A percentile compares a stretch with the other conserved stretches of the same genome.
Conservation (phyloP, 176 grass and related monocot genomes). For the Carex myosuroides region DNA sequence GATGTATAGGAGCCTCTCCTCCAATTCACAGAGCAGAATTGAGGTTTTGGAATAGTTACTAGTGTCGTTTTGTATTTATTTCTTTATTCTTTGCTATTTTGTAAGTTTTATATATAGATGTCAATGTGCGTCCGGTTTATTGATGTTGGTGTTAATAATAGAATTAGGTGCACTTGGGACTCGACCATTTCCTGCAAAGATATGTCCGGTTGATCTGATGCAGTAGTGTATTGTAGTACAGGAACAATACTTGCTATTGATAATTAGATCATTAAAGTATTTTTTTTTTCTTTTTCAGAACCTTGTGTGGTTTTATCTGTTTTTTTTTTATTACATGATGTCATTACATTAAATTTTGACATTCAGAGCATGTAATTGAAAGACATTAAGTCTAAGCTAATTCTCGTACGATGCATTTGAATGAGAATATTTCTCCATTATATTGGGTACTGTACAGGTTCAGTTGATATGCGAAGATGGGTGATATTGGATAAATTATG, state of each 20-base stretch:
- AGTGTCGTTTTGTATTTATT: background rate
- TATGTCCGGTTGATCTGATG: background rate
- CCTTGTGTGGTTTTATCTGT: background rate
- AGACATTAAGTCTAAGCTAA: background rate
- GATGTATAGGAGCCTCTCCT: slow-evolving; percentile 54
- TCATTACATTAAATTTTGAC: background rate
- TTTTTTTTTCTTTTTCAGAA: background rate
- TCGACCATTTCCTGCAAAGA: background rate
- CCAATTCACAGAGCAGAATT: slow-evolving; percentile 5
- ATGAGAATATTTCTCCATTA: background rate
- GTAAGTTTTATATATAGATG: background rate
- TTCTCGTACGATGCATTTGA: background rate
- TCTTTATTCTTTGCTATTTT: slow-evolving; percentile 3
- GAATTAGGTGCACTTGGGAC: background rate
- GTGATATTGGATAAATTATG: too few species aligned
- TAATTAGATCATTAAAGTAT: background rate
- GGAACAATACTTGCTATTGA: background rate
- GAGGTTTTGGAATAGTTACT: slow-evolving; percentile 30
- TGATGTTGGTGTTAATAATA: slow-evolving; percentile 11
- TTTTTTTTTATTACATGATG: background rate
- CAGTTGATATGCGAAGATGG: background rate
- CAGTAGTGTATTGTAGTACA: background rate
- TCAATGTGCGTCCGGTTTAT: background rate
- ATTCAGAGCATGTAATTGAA: background rate
- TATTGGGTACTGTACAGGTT: background rate